Percentiles rank a stretch among this genome's conserved stretches.
Evolutionary conservation across 108 stramenopile species (phyloP).

Genomic region (Cyclostephanos tholiformis): DNA sequence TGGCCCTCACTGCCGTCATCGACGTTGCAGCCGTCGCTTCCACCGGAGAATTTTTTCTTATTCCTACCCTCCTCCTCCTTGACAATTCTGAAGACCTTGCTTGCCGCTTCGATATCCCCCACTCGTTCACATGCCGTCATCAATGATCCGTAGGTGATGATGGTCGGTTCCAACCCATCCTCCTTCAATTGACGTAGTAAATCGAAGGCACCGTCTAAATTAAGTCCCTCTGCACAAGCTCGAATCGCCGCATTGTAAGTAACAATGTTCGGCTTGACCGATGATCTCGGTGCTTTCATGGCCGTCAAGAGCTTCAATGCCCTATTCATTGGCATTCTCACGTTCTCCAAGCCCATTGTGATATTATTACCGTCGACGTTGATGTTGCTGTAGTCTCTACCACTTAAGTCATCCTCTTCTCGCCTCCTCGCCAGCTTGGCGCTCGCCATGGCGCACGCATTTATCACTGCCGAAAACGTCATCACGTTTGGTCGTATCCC

Average conservation of each 20-base stretch:
- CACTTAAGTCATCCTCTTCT: constrained; percentile 20
- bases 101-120: constrained; percentile 61
- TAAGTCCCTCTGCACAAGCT: constrained; percentile 76
- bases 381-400: neutral
- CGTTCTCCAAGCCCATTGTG: constrained; percentile 9
- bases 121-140: constrained; percentile 87
- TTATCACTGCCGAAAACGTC: constrained; percentile 72
- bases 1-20: constrained; percentile 13
- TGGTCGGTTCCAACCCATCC: constrained; percentile 62
- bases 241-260: constrained; percentile 87
- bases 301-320: constrained; percentile 68
- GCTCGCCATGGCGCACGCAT: constrained; percentile 75
- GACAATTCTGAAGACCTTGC: constrained; percentile 67
- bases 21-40: constrained; percentile 2
- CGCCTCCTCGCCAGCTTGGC: constrained; percentile 43
- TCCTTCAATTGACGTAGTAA: constrained; percentile 59
- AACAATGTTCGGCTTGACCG: constrained; percentile 72
- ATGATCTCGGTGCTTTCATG: constrained; percentile 61
- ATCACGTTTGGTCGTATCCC: constrained; percentile 75
- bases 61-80: constrained; percentile 41
- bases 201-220: constrained; percentile 66
- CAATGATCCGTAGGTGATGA: constrained; percentile 78
- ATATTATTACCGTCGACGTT: neutral
- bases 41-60: neutral
- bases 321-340: constrained; percentile 52